Evolutionary conservation across 768 basidiomycete genomes (phyloP), one percentile per base, ranked within the genome.

Genomic region (Russula abietina): DNA sequence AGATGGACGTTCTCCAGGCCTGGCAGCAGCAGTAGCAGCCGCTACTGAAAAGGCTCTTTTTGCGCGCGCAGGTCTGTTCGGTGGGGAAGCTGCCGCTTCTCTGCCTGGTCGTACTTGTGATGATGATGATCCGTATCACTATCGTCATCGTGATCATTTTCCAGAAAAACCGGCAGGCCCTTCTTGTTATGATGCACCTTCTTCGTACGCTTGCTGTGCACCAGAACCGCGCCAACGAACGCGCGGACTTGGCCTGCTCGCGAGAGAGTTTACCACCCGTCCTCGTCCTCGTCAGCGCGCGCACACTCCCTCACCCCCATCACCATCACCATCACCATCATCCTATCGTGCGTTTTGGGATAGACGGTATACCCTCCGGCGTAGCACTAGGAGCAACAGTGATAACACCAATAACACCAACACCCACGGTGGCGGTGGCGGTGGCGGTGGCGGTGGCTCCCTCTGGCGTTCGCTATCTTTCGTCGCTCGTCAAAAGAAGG

Each of bases 11-110:
- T 24, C 45, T 11, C 7, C 28, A 1, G 50, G 58, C 11, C 17
- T 65, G n/a, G 46, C 53, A 7, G 41, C 24, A 7, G 52, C 7
- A 26, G 61, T 4, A 26, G 17, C 17, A 32, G 61, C 12, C 19
- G 10, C 26, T 32, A 36, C 54, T 33, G 67, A 68, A 55, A 67
- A 67, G 55, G 61, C 67, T 7, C 61, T 67, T 8, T 45, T 63
- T 48, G 59, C 49, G 22, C 48, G 45, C 14, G 41, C 58, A n/a
- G n/a, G n/a, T 2, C 33, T 62, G 50, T 39, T 63, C 48, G 24
- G 54, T 19, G 49, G 39, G 7, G 38, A 10, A 4, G 38, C 32
- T 28, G 2, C 30, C 1, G 3, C 30, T 30, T 30, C 28, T 28
- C 4, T 30, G 4, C 30, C 30, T 30, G 30, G 8, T 30, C 30